Conservation (phyloP, 768 basidiomycete genomes). For the Tylopilus intermedius region DNA sequence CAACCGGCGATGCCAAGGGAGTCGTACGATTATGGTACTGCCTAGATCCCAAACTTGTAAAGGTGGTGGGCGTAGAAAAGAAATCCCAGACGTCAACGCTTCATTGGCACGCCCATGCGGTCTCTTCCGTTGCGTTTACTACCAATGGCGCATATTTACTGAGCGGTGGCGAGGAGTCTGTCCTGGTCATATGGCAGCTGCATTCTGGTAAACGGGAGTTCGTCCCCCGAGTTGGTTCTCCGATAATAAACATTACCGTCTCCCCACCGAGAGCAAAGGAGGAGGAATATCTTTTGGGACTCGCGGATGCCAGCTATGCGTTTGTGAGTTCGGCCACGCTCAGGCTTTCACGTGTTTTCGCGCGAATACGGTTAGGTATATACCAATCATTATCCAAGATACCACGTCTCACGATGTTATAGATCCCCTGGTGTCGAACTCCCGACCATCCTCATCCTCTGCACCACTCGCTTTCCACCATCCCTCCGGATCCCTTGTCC, state of each 20-base stretch:
- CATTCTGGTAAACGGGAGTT: conserved; percentile 87
- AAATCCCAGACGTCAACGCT: conserved; percentile 78
- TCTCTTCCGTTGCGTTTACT: conserved; percentile 82
- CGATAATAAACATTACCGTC: conserved; percentile 68
- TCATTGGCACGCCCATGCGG: conserved; percentile 97
- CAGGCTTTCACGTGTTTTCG: conserved; percentile 65
- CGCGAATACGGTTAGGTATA: conserved; percentile 77
- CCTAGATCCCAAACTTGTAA: conserved; percentile 54
- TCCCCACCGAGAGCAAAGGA: conserved; percentile 47
- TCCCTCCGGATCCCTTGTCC: conserved; percentile 67
- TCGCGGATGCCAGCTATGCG: conserved; percentile 75
- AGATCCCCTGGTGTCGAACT: conserved; percentile 35
- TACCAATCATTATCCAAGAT: conserved; percentile 16
- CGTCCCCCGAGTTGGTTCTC: conserved; percentile 85
- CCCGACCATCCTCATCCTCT: conserved; percentile 34
- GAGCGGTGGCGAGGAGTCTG: conserved; percentile 92
- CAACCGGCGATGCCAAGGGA: conserved; percentile 86
- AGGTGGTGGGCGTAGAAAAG: conserved; percentile 63
- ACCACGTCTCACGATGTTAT: conserved; percentile 2
- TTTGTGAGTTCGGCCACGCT: conserved; percentile 71
- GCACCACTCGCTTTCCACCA: conserved; percentile 76
- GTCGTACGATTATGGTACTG: conserved; percentile 91
- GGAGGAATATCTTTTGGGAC: conserved; percentile 83
- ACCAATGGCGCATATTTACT: conserved; percentile 88
- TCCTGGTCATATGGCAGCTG: conserved; percentile 96